These are phyloP conservation scores for Pyrenochaeta sp. DNA, from an alignment of 2,329 filamentous ascomycete genomes.

Conservation along the genomic window DNA sequence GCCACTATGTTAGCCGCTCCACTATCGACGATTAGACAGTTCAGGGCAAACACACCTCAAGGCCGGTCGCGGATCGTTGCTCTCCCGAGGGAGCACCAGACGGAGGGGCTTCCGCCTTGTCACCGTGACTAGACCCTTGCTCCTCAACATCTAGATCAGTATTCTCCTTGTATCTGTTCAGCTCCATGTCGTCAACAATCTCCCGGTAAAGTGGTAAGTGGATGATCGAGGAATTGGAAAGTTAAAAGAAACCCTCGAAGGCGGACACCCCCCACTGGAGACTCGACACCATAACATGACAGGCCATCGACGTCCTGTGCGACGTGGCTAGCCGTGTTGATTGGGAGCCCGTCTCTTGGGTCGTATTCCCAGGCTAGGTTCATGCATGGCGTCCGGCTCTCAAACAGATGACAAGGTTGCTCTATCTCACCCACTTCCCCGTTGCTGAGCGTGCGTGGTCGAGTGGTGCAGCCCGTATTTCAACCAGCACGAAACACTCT, in stretches of 20 bases:
- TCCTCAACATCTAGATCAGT: conserved; percentile 22
- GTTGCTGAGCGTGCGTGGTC: neutral
- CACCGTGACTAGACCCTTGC: conserved; percentile 14
- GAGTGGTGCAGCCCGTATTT: neutral
- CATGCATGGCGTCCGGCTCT: neutral
- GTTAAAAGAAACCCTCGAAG: neutral
- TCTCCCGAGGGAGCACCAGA: conserved; percentile 1
- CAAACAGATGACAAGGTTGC: neutral
- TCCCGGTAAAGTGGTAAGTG: neutral
- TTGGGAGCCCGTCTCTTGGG: conserved; percentile 1
- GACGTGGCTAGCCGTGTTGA: neutral
- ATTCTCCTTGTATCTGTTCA: conserved; percentile 18
- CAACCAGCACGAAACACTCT: neutral
- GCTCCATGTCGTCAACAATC: conserved; percentile 14
- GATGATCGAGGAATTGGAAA: neutral
- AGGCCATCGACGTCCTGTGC: neutral
- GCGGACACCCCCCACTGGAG: neutral
- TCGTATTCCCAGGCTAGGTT: neutral
- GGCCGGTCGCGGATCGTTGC: conserved; percentile 5
- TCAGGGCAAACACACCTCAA: conserved; percentile 17
- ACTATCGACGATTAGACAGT: neutral
- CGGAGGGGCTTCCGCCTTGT: conserved; percentile 9
- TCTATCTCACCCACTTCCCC: neutral
- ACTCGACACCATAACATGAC: neutral
- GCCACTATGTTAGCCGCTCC: neutral